Evolutionary conservation across 768 basidiomycete species (phyloP), one percentile per base, ranked within the genome.

Genomic region (Amanita phalloides): DNA sequence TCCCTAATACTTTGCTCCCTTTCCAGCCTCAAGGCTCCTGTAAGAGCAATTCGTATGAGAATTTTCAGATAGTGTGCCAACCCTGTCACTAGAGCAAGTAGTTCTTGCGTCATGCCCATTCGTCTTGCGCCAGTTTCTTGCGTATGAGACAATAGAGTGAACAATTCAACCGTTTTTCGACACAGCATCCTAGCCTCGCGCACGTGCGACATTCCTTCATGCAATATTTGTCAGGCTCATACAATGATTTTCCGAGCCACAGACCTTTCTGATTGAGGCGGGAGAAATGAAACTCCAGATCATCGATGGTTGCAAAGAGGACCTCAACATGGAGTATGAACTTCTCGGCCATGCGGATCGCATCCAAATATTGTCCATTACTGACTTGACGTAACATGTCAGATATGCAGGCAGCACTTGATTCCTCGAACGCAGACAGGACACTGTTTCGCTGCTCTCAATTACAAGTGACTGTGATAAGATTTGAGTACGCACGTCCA

Each of bases 31-130:
- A 99, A 77, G 4, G 93, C 90, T 5, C 93, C 94, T 0, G 96
- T 97, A 43, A 99, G 74, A 2, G 96, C 93, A 56, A 99, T 98
- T 47, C 96, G 87, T 57, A 99, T 99, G 49, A 99, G 82, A 68
- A 99, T 98, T 73, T 99, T 99, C 63, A 99, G 84, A 68, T 99
- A 98, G 68, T 99, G 96, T 4, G 96, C 96, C 33, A 99, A 76
- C n/a, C 96, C 95, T 0, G 96, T 99, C 56, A 99, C 96, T 45
- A 99, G 82, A 14, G 94, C 92, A 33, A 98, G 82, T 10, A 99
- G 74, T 60, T 98, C 96, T 67, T 97, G 90, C 14, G 94, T 97
- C 84, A 98, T 94, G 48, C 88, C 90, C 82, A 92, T 91, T 60
- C 90, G 74, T 53, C 88, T 83, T 10, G 89, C 79, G 33, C 89